Percentiles rank a stretch among this genome's conserved stretches.
These are phyloP conservation scores for Gloeopeniophorella convolvens DNA, from an alignment of 768 basidiomycete genomes.

Conservation along the genomic window DNA sequence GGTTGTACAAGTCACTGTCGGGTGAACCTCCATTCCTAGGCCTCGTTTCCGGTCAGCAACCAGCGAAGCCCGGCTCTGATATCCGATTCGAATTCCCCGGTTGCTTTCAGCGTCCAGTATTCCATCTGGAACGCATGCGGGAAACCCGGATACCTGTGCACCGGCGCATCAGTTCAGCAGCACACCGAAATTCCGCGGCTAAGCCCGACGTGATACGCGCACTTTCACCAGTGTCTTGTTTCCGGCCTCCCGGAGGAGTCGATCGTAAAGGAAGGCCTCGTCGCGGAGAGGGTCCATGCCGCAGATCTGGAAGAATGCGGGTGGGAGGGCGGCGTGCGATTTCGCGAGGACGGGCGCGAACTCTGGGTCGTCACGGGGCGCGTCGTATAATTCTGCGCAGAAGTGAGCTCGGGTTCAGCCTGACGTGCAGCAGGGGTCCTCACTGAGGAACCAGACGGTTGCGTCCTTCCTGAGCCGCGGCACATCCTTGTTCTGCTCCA, in stretches of 20 bases:
- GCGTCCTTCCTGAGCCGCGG: neutral
- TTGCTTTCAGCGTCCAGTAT: no score
- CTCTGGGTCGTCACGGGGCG: neutral
- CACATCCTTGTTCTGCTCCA: slow-evolving; percentile 5
- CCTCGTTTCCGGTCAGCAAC: no score
- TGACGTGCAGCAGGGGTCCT: neutral
- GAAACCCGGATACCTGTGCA: neutral
- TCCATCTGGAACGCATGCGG: neutral
- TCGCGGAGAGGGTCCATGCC: slow-evolving; percentile 8
- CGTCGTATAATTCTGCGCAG: neutral
- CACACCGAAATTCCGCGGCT: no score
- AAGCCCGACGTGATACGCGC: no score
- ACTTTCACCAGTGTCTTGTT: neutral
- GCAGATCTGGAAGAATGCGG: neutral
- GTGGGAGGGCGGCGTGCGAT: slow-evolving; percentile 2
- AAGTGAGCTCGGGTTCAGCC: neutral
- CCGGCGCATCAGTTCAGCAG: no score
- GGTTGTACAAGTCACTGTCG: no score
- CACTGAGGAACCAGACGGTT: neutral
- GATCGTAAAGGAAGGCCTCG: slow-evolving; percentile 5
- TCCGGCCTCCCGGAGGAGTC: neutral
- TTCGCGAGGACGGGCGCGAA: neutral
- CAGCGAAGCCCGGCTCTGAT: no score
- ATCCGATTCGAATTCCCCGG: no score
- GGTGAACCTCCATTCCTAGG: no score